These are phyloP conservation scores for Mycena sp. DNA, from an alignment of 1,284 basidiomycete genomes.

Conservation along the genomic window DNA sequence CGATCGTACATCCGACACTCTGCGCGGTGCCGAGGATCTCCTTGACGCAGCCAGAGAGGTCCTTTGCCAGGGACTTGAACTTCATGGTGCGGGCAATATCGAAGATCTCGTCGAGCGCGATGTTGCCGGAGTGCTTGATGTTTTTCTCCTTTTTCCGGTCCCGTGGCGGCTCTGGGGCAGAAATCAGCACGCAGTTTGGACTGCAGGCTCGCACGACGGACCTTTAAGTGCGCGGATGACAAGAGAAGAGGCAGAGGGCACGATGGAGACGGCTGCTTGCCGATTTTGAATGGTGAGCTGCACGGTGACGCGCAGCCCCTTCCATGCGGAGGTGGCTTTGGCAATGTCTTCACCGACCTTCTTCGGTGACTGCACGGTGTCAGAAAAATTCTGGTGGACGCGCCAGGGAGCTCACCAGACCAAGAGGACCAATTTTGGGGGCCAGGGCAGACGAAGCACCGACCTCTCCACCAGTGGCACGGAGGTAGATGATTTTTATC, in stretches of 20 bases:
- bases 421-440: constrained; percentile 99
- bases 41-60: constrained; percentile 91
- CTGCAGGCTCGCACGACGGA: constrained; percentile 50
- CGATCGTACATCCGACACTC: constrained; percentile 95
- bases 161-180: constrained; percentile 89
- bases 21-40: constrained; percentile 96
- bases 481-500: constrained; percentile 99
- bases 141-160: constrained; percentile 99
- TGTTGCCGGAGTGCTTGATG: constrained; percentile 98
- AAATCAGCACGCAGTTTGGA: constrained; percentile 14
- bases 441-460: constrained; percentile 99
- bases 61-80: constrained; percentile 94
- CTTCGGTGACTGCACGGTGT: constrained; percentile 99
- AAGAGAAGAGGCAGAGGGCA: constrained; percentile 97
- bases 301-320: constrained; percentile 99
- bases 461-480: constrained; percentile 99
- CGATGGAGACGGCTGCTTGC: constrained; percentile 97
- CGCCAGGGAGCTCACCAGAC: constrained; percentile 83
- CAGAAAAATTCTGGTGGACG: too few species aligned
- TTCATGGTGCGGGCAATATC: constrained; percentile 98
- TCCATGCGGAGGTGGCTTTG: constrained; percentile 99
- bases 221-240: constrained; percentile 99
- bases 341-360: constrained; percentile 99
- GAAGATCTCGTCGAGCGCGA: constrained; percentile 94
- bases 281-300: constrained; percentile 99